These are phyloP conservation scores for Aplosporella prunicola DNA, from an alignment of 2,329 filamentous ascomycete genomes.

Conservation along the genomic window DNA sequence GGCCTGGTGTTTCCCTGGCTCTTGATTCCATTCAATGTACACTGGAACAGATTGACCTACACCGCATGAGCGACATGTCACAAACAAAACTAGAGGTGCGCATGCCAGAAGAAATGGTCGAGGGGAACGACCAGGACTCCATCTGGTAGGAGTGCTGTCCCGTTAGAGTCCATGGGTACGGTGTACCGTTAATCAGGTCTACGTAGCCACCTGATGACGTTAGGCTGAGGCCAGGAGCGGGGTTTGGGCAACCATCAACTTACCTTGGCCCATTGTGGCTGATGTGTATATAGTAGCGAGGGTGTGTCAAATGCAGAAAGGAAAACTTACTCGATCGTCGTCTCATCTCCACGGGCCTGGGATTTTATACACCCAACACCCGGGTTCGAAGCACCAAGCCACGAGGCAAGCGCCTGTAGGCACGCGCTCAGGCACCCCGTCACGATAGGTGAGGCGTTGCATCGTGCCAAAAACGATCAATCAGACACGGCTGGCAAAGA, in stretches of 20 bases:
- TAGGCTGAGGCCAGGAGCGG: no score
- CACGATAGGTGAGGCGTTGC: no score
- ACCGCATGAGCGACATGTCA: neutral
- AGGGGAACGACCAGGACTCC: slow-evolving; percentile 27
- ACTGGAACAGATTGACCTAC: slow-evolving; percentile 22
- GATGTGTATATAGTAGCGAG: no score
- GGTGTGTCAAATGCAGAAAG: no score
- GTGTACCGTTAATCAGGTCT: slow-evolving; percentile 33
- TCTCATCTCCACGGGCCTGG: no score
- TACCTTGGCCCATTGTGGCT: slow-evolving; percentile 10
- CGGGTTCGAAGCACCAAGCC: no score
- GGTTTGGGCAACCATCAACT: neutral
- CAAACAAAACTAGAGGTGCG: neutral
- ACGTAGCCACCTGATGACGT: slow-evolving; percentile 24
- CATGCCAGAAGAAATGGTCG: slow-evolving; percentile 21
- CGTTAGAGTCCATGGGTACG: slow-evolving; percentile 27
- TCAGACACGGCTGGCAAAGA: no score
- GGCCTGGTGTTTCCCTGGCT: slow-evolving; percentile 17
- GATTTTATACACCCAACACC: no score
- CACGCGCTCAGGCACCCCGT: no score
- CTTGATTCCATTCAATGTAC: slow-evolving; percentile 22
- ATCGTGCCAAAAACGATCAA: no score
- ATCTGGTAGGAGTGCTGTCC: slow-evolving; percentile 28
- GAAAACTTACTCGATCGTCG: no score
- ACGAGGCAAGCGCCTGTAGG: no score